These are phyloP conservation scores for Phylloboletellus chloephorus DNA, from an alignment of 1,284 basidiomycete genomes.

Conservation along the genomic window DNA sequence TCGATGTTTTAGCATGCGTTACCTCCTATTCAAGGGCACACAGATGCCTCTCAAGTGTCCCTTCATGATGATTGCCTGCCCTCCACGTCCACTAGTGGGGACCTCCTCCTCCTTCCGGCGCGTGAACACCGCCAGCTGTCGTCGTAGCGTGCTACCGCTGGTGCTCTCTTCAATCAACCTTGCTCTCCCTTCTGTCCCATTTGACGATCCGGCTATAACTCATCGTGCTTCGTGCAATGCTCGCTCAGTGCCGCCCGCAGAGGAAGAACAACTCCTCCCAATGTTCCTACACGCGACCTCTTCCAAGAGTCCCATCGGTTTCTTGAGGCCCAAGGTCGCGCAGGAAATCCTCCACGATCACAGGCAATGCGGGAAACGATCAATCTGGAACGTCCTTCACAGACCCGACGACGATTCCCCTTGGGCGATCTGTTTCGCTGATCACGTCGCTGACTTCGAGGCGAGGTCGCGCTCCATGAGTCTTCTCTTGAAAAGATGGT, in stretches of 20 bases:
- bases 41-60: too few relatives aligned
- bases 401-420: slow-evolving; percentile 13
- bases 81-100: neutral
- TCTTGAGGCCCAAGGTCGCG: slow-evolving; percentile 16
- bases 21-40: too few relatives aligned
- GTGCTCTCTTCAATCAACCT: slow-evolving; percentile 26
- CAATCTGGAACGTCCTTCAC: slow-evolving; percentile 20
- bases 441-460: slow-evolving; percentile 14
- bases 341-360: slow-evolving; percentile 15
- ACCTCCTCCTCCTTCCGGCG: neutral
- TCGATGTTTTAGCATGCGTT: too few relatives aligned
- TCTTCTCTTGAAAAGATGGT: slow-evolving; percentile 17
- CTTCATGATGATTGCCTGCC: neutral
- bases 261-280: slow-evolving; percentile 23
- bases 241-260: slow-evolving; percentile 1
- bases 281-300: slow-evolving; percentile 17
- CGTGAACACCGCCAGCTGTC: neutral
- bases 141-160: slow-evolving; percentile 15
- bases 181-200: slow-evolving; percentile 21
- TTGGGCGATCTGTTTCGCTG: slow-evolving; percentile 24
- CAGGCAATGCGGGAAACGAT: slow-evolving; percentile 2
- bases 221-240: slow-evolving; percentile 23
- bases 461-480: slow-evolving; percentile 17
- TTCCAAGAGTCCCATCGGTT: slow-evolving; percentile 18
- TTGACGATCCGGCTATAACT: slow-evolving; percentile 11